phyloP scores from a whole-genome alignment of 768 basidiomycete genomes.

The Phylloporus sp. region DNA sequence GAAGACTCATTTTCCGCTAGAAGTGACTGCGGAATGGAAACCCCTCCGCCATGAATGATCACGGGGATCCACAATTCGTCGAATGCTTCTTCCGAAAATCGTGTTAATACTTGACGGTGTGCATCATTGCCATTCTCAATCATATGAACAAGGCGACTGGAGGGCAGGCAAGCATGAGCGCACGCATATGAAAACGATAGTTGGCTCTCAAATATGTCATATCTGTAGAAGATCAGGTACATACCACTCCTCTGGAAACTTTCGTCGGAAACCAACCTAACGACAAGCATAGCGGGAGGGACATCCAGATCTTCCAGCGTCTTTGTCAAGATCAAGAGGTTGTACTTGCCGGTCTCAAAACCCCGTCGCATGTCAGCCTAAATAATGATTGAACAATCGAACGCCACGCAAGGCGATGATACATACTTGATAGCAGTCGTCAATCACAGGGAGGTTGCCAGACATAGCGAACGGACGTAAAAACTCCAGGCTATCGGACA shows the following conservation, averaged over 20 bases:
- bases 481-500: slow-evolving; percentile 48
- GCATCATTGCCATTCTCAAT: slow-evolving; percentile 52
- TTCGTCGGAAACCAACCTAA: slow-evolving; percentile 43
- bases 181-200: slow-evolving; percentile 54
- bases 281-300: slow-evolving; percentile 51
- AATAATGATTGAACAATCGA: slow-evolving; percentile 3
- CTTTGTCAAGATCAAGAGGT: slow-evolving; percentile 60
- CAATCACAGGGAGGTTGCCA: slow-evolving; percentile 32
- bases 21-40: slow-evolving; percentile 42
- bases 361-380: slow-evolving; percentile 46
- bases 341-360: slow-evolving; percentile 53
- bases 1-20: slow-evolving; percentile 37
- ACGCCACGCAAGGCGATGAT: not conserved
- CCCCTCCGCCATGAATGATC: slow-evolving; percentile 30
- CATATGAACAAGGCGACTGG: slow-evolving; percentile 58
- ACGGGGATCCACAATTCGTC: slow-evolving; percentile 49
- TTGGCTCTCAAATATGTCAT: slow-evolving; percentile 47
- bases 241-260: not conserved
- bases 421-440: slow-evolving; percentile 33
- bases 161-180: slow-evolving; percentile 41
- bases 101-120: slow-evolving; percentile 50
- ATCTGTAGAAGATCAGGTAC: slow-evolving; percentile 32
- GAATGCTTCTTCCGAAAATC: slow-evolving; percentile 36
- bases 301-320: slow-evolving; percentile 56
- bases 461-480: slow-evolving; percentile 50